Conservation (phyloP, 106 monocot genomes). For the Narthecium ossifragum region DNA sequence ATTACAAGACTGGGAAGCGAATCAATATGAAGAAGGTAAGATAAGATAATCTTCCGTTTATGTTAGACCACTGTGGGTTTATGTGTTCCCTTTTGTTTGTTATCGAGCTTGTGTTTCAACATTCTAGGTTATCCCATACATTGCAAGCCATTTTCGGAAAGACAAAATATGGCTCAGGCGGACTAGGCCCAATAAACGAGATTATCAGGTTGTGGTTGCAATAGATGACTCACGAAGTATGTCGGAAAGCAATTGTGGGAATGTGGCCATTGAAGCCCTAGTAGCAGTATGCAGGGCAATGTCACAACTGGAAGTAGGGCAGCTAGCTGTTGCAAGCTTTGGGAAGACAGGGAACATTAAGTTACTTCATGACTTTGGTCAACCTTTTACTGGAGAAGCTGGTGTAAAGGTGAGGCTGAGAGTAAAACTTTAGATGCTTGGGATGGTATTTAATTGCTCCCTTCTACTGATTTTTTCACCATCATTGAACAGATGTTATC, state of each 20-base stretch:
- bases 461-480: too few relatives aligned
- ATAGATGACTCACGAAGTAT: constrained; percentile 92
- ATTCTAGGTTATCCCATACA: constrained; percentile 82
- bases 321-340: constrained; percentile 84
- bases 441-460: neutral
- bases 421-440: neutral
- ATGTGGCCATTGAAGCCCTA: constrained; percentile 68
- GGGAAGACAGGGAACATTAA: constrained; percentile 70
- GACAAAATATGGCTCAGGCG: constrained; percentile 96
- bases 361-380: constrained; percentile 83
- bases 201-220: constrained; percentile 81
- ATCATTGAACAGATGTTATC: too few relatives aligned
- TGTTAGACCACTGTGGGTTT: too few relatives aligned
- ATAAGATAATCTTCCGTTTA: too few relatives aligned
- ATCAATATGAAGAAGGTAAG: constrained; percentile 97
- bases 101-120: neutral
- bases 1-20: constrained; percentile 89
- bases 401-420: constrained; percentile 51
- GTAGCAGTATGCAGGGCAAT: constrained; percentile 86
- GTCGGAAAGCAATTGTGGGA: constrained; percentile 78
- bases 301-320: constrained; percentile 92
- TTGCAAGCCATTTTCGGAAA: constrained; percentile 88
- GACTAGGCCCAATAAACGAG: constrained; percentile 79
- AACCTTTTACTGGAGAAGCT: constrained; percentile 65
- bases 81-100: neutral